A percentile compares a stretch with the other conserved stretches of the same genome.
phyloP scores from a whole-genome alignment of 148 eudicot species.

The Arctostaphylos glauca region DNA sequence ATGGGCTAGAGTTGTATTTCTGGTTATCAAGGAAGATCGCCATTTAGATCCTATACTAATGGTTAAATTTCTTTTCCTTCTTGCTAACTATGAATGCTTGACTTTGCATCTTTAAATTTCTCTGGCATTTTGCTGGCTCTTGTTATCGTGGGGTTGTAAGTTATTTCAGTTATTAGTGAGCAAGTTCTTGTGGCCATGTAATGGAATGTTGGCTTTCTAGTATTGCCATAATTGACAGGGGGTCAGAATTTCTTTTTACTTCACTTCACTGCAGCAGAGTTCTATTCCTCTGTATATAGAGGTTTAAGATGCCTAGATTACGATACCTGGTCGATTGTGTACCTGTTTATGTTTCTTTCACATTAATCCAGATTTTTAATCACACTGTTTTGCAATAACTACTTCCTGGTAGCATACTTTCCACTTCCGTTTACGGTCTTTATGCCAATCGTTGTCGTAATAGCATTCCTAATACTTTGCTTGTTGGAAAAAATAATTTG shows the following conservation, averaged over 20 bases:
- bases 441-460: not conserved
- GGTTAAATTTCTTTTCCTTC: constrained; percentile 37
- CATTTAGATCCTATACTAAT: constrained; percentile 49
- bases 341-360: not conserved
- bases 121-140: not conserved
- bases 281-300: not conserved
- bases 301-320: not conserved
- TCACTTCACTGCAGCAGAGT: not conserved
- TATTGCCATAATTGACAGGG: not conserved
- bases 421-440: not conserved
- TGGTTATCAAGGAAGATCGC: constrained; percentile 48
- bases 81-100: constrained; percentile 9
- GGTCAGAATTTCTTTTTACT: not conserved
- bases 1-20: constrained; percentile 88
- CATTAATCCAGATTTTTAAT: not conserved
- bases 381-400: not conserved
- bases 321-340: not conserved
- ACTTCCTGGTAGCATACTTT: not conserved
- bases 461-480: not conserved
- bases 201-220: not conserved
- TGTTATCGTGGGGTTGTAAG: not conserved
- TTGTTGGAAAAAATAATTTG: not conserved
- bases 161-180: not conserved
- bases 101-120: not conserved
- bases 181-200: not conserved